These are phyloP conservation scores for Karstenula rhodostoma DNA, from an alignment of 2,329 filamentous ascomycete genomes.

Conservation along the genomic window DNA sequence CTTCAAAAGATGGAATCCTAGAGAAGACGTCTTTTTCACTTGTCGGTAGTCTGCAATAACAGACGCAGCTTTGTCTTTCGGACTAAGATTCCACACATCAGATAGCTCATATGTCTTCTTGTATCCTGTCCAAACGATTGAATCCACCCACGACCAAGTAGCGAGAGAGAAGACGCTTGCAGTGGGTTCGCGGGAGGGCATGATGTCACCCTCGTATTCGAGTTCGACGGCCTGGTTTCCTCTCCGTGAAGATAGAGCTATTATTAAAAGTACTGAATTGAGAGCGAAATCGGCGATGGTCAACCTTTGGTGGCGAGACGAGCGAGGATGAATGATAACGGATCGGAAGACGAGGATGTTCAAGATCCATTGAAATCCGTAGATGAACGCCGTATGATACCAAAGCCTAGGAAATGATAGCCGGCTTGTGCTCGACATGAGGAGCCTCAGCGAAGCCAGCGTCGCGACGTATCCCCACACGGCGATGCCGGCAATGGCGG, in stretches of 20 bases:
- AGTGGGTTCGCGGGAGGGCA: slow-evolving; percentile 85
- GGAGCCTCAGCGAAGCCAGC: slow-evolving; percentile 75
- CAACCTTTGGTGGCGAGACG: slow-evolving; percentile 68
- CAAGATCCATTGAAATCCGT: slow-evolving; percentile 83
- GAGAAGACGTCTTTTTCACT: slow-evolving; percentile 78
- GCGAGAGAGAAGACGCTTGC: slow-evolving; percentile 88
- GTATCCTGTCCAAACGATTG: slow-evolving; percentile 89
- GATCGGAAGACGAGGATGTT: slow-evolving; percentile 82
- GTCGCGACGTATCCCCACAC: slow-evolving; percentile 84
- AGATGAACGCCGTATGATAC: slow-evolving; percentile 91
- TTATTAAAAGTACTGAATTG: slow-evolving; percentile 74
- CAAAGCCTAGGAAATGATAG: slow-evolving; percentile 78
- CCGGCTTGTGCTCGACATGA: slow-evolving; percentile 66
- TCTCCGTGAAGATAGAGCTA: slow-evolving; percentile 83
- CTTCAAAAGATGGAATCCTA: slow-evolving; percentile 81
- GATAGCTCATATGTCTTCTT: slow-evolving; percentile 81
- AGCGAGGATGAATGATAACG: slow-evolving; percentile 77
- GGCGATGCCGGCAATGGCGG: slow-evolving; percentile 71
- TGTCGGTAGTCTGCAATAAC: slow-evolving; percentile 86
- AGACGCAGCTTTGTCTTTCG: slow-evolving; percentile 84
- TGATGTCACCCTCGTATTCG: slow-evolving; percentile 87
- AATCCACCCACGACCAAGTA: slow-evolving; percentile 90
- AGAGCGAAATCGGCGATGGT: slow-evolving; percentile 78
- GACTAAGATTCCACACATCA: slow-evolving; percentile 90
- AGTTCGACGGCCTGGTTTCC: slow-evolving; percentile 89